Percentiles rank a stretch among this genome's conserved stretches.
These are phyloP conservation scores for Aspergillus brasiliensis DNA, from an alignment of 2,329 filamentous ascomycete species.

Conservation along the genomic window DNA sequence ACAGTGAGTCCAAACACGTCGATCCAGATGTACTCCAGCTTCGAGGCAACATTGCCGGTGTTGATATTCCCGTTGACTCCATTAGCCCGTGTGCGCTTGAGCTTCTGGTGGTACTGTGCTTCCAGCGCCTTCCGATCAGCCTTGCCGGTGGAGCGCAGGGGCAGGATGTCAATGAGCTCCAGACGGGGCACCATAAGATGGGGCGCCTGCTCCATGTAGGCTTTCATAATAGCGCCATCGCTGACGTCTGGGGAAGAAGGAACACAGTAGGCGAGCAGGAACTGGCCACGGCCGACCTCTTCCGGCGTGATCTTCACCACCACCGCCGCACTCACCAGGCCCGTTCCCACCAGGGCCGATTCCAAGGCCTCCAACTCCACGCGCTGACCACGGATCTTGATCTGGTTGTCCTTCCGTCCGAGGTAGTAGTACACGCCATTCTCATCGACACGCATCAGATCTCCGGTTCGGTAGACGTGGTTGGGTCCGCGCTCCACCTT, in stretches of 20 bases:
- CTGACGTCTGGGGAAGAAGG: slow-evolving; percentile 36
- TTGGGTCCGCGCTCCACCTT: not conserved
- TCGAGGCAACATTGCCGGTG: not conserved
- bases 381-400: slow-evolving; percentile 56
- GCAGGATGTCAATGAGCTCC: slow-evolving; percentile 66
- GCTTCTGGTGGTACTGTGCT: slow-evolving; percentile 6
- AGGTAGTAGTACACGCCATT: slow-evolving; percentile 39
- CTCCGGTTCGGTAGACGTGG: slow-evolving; percentile 22
- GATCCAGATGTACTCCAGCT: slow-evolving; percentile 3
- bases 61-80: not conserved
- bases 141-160: slow-evolving; percentile 73
- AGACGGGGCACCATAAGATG: slow-evolving; percentile 65
- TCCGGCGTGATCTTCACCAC: slow-evolving; percentile 16
- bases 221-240: not conserved
- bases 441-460: slow-evolving; percentile 16
- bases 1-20: not conserved
- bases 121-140: slow-evolving; percentile 42
- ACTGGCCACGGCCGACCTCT: slow-evolving; percentile 14
- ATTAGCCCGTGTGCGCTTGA: not conserved
- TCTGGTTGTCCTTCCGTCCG: slow-evolving; percentile 49
- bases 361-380: slow-evolving; percentile 54
- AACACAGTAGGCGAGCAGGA: slow-evolving; percentile 24
- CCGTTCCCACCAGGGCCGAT: slow-evolving; percentile 15
- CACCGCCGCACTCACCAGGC: slow-evolving; percentile 19
- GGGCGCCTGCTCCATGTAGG: not conserved